phyloP scores from a whole-genome alignment of 345 rosid genomes.

The Eucalyptus cloeziana region DNA sequence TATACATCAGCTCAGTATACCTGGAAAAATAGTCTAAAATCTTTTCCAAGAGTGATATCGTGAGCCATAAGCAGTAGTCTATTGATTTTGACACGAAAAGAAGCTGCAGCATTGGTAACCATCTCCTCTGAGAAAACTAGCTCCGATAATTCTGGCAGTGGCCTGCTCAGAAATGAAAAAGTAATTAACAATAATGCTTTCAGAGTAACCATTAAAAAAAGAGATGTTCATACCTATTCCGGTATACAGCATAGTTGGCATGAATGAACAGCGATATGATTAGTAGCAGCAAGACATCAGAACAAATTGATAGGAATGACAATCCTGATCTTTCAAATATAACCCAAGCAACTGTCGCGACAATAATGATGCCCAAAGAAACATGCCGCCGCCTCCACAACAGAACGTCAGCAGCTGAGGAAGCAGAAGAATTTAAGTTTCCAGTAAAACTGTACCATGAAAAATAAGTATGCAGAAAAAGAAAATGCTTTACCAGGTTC shows the following conservation, averaged over 20 bases:
- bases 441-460: background rate
- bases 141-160: constrained; percentile 50
- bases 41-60: constrained; percentile 73
- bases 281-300: constrained; percentile 64
- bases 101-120: constrained; percentile 70
- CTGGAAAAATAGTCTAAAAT: constrained; percentile 74
- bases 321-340: constrained; percentile 68
- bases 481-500: background rate
- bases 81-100: constrained; percentile 70
- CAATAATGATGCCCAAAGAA: constrained; percentile 53
- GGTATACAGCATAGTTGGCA: constrained; percentile 48
- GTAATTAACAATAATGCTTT: background rate
- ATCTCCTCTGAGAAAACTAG: constrained; percentile 78
- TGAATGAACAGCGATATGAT: constrained; percentile 37
- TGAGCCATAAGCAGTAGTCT: constrained; percentile 80
- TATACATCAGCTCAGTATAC: constrained; percentile 8
- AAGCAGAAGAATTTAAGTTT: background rate
- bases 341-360: constrained; percentile 85
- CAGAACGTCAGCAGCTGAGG: constrained; percentile 64
- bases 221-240: constrained; percentile 33
- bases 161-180: constrained; percentile 12
- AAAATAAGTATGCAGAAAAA: background rate
- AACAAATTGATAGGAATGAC: constrained; percentile 67
- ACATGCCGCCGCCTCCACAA: constrained; percentile 59
- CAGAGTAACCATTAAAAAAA: background rate